Evolutionary conservation across 2,329 filamentous ascomycete genomes (phyloP).

Genomic region (Ophiostoma populinum): DNA sequence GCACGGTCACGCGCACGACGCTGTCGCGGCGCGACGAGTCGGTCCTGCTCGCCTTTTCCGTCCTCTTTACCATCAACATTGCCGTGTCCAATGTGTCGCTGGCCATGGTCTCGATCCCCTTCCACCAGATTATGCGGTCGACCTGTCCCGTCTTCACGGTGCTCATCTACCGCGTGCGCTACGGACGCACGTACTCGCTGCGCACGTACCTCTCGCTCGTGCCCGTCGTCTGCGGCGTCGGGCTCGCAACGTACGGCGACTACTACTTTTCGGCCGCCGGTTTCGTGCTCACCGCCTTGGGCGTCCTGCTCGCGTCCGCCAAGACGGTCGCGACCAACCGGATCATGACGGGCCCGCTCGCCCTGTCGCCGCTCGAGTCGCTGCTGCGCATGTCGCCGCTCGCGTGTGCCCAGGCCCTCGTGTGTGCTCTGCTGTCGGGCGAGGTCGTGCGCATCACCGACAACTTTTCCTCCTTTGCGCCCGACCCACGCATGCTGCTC

Average conservation of each 20-base stretch:
- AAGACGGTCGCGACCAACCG: slow-evolving; percentile 49
- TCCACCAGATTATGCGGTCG: slow-evolving; percentile 47
- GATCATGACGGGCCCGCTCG: slow-evolving; percentile 43
- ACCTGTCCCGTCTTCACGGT: slow-evolving; percentile 45
- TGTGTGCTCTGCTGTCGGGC: slow-evolving; percentile 32
- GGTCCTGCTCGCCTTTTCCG: slow-evolving; percentile 38
- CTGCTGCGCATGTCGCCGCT: slow-evolving; percentile 45
- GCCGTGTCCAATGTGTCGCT: slow-evolving; percentile 13
- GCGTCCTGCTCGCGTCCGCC: slow-evolving; percentile 34
- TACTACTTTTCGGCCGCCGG: slow-evolving; percentile 43
- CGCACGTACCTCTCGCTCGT: slow-evolving; percentile 42
- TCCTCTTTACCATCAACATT: slow-evolving; percentile 13
- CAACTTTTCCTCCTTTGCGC: slow-evolving; percentile 1
- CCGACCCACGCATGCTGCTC: slow-evolving; percentile 15
- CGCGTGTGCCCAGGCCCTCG: slow-evolving; percentile 34
- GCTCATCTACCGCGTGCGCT: slow-evolving; percentile 40
- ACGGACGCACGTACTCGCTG: slow-evolving; percentile 34
- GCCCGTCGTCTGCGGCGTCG: slow-evolving; percentile 42
- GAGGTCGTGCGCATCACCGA: slow-evolving; percentile 23
- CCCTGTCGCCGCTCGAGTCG: slow-evolving; percentile 40
- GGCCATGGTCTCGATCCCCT: slow-evolving; percentile 33
- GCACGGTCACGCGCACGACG: slow-evolving; percentile 34
- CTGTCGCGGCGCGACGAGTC: slow-evolving; percentile 35
- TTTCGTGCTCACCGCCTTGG: slow-evolving; percentile 35
- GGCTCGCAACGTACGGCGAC: slow-evolving; percentile 42